Conservation (phyloP, 2,329 filamentous ascomycete genomes). For the Colletotrichum sp. region DNA sequence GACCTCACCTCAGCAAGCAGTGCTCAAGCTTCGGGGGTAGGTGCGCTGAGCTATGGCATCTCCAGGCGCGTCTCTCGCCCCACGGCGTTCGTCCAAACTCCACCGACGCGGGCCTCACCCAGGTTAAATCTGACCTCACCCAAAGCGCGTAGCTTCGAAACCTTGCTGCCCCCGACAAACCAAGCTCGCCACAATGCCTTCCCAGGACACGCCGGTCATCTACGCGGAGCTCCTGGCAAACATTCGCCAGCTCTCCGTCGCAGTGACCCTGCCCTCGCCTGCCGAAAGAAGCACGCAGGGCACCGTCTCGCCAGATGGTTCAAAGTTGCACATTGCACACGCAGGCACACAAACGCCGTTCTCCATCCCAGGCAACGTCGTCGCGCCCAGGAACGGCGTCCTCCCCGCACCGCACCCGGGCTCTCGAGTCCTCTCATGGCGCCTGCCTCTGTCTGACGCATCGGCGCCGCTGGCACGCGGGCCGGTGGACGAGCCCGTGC, state of each 20-base stretch:
- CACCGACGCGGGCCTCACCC: neutral
- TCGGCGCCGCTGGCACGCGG: slow-evolving; percentile 18
- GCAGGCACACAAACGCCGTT: slow-evolving; percentile 38
- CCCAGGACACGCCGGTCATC: slow-evolving; percentile 35
- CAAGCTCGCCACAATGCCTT: neutral
- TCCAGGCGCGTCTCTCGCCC: neutral
- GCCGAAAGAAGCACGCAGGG: slow-evolving; percentile 46
- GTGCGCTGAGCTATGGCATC: neutral
- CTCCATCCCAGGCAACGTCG: slow-evolving; percentile 48
- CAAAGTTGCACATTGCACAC: slow-evolving; percentile 53
- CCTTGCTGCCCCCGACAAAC: neutral
- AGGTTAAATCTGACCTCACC: neutral
- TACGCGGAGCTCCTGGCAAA: slow-evolving; percentile 71
- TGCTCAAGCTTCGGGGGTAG: neutral
- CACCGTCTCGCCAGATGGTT: slow-evolving; percentile 49
- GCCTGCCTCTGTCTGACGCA: slow-evolving; percentile 46
- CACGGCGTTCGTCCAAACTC: neutral
- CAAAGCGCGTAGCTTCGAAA: neutral
- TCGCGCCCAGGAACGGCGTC: slow-evolving; percentile 22
- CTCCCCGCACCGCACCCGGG: slow-evolving; percentile 40
- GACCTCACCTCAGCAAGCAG: neutral
- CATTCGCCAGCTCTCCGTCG: slow-evolving; percentile 67
- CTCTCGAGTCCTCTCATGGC: slow-evolving; percentile 50
- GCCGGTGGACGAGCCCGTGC: slow-evolving; percentile 39
- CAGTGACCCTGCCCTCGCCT: slow-evolving; percentile 52